Conservation (phyloP, 345 rosid species). For the Cardamine chenopodiifolia region DNA sequence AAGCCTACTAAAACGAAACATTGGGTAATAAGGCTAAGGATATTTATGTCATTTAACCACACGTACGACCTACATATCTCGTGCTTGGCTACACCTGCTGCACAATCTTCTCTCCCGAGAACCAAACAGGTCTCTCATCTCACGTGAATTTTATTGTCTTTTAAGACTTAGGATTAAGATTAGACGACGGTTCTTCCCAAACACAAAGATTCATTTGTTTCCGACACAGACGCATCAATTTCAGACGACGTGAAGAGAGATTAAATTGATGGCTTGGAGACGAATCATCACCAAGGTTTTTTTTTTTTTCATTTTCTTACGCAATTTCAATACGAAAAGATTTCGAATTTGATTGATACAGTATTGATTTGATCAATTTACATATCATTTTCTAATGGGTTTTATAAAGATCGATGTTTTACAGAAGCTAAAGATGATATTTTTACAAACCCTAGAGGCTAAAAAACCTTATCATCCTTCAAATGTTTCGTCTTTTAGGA, state of each 20-base stretch:
- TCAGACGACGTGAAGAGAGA: slow-evolving; percentile 17
- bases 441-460: slow-evolving; percentile 32
- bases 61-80: slow-evolving; percentile 27
- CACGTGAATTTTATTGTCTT: not conserved
- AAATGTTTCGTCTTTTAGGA: too few species aligned
- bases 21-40: not conserved
- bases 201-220: not conserved
- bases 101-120: slow-evolving; percentile 33
- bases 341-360: not conserved
- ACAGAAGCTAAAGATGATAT: not conserved
- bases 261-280: slow-evolving; percentile 80
- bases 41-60: not conserved
- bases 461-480: not conserved
- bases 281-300: slow-evolving; percentile 76
- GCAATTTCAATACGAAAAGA: not conserved
- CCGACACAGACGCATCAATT: slow-evolving; percentile 37
- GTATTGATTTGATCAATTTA: not conserved
- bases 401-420: slow-evolving; percentile 6
- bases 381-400: not conserved
- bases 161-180: not conserved
- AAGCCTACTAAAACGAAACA: slow-evolving; percentile 1
- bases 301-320: not conserved
- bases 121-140: slow-evolving; percentile 37
- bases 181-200: slow-evolving; percentile 9
- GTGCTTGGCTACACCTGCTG: slow-evolving; percentile 36